Evolutionary conservation across 1,284 basidiomycete species (phyloP).

Genomic region (Naganishia cerealis): DNA sequence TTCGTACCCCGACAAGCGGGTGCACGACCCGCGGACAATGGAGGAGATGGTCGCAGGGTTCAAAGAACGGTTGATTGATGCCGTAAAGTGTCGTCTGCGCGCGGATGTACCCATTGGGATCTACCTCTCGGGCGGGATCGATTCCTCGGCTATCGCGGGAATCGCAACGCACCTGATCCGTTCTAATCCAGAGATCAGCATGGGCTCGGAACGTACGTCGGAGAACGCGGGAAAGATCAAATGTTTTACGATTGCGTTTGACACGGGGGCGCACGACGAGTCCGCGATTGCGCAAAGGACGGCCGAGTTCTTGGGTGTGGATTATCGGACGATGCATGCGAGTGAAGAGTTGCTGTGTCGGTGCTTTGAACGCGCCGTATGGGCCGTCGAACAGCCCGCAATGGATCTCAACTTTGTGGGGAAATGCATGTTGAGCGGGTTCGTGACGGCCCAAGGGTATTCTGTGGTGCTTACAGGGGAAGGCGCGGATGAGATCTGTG

Average conservation of each 20-base stretch:
- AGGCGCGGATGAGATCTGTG: conserved; percentile 55
- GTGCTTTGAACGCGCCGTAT: conserved; percentile 53
- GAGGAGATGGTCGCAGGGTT: conserved; percentile 49
- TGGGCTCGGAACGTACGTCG: conserved; percentile 15
- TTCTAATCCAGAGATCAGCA: conserved; percentile 38
- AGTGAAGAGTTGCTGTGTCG: conserved; percentile 52
- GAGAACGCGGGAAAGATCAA: conserved; percentile 25
- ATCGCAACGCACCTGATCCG: conserved; percentile 54
- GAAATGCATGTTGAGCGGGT: conserved; percentile 52
- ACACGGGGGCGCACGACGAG: conserved; percentile 48
- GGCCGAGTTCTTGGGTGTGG: conserved; percentile 53
- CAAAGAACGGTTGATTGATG: conserved; percentile 50
- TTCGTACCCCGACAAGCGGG: conserved; percentile 46
- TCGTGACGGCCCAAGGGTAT: conserved; percentile 55
- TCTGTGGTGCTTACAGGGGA: conserved; percentile 57
- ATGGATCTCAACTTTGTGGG: conserved; percentile 52
- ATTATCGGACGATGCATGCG: conserved; percentile 53
- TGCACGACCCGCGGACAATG: conserved; percentile 42
- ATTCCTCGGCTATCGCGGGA: conserved; percentile 54
- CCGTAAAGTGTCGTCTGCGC: conserved; percentile 53
- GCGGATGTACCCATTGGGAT: conserved; percentile 56
- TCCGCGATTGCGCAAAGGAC: conserved; percentile 52
- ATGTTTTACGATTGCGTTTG: conserved; percentile 43
- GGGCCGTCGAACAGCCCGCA: conserved; percentile 55
- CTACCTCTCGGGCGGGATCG: conserved; percentile 55